Percentiles rank a stretch among this genome's conserved stretches.
Evolutionary conservation across 2,329 filamentous ascomycete genomes (phyloP).

Genomic region (Aspergillus ochraceus): DNA sequence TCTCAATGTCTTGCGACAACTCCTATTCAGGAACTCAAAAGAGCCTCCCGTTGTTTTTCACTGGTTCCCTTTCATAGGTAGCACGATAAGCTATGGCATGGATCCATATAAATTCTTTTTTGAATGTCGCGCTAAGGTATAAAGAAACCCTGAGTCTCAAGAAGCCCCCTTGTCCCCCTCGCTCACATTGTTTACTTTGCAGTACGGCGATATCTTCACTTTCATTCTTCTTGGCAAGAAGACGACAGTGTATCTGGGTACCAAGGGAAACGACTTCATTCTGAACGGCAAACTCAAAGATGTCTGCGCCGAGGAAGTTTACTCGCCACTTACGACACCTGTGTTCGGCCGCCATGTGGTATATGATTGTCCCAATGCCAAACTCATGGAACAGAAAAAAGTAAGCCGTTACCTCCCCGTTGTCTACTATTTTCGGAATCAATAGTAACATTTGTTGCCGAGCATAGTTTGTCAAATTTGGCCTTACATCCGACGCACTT

Average conservation of each 20-base stretch:
- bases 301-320: conserved; percentile 87
- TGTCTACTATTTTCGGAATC: neutral
- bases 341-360: conserved; percentile 83
- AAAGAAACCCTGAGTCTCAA: conserved; percentile 14
- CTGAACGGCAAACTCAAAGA: conserved; percentile 88
- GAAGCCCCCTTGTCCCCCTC: neutral
- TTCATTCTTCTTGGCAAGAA: conserved; percentile 86
- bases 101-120: conserved; percentile 69
- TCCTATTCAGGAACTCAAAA: conserved; percentile 78
- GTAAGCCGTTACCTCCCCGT: conserved; percentile 45
- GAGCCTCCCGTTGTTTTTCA: conserved; percentile 70
- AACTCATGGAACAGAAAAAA: conserved; percentile 97
- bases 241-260: conserved; percentile 81
- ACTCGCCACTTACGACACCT: conserved; percentile 70
- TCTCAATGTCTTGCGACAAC: conserved; percentile 76
- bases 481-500: conserved; percentile 62
- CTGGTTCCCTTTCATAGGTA: conserved; percentile 73
- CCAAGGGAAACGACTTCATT: conserved; percentile 85
- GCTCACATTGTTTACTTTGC: neutral
- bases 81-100: conserved; percentile 91
- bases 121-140: conserved; percentile 70
- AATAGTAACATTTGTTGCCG: conserved; percentile 24
- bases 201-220: conserved; percentile 89
- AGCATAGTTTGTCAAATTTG: conserved; percentile 61
- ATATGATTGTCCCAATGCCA: conserved; percentile 86